phyloP scores from a whole-genome alignment of 2,329 filamentous ascomycete genomes.

The Trichoderma oligosporum region DNA sequence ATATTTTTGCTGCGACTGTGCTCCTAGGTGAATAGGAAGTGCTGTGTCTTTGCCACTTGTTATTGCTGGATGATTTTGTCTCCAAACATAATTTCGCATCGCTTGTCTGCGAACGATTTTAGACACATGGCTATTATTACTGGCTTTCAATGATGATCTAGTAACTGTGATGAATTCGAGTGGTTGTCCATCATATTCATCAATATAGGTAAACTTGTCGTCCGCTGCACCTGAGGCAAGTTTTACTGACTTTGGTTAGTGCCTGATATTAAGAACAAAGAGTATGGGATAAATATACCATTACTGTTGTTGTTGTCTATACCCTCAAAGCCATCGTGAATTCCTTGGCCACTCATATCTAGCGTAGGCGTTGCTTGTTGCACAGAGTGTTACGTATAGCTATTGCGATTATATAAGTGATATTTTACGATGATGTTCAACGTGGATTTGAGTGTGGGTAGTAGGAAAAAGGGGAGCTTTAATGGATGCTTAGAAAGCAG shows the following conservation, averaged over 20 bases:
- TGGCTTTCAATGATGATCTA: not conserved
- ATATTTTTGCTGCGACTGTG: not conserved
- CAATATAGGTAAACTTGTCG: not conserved
- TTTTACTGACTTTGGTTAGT: not conserved
- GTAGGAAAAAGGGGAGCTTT: no score
- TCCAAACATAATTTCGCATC: constrained; percentile 9
- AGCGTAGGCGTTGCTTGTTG: no score
- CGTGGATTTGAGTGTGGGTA: no score
- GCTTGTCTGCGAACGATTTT: constrained; percentile 1
- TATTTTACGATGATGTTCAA: no score
- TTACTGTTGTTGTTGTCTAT: constrained; percentile 5
- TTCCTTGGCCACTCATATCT: constrained; percentile 4
- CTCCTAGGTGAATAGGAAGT: not conserved
- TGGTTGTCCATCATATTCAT: constrained; percentile 10
- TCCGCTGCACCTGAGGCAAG: not conserved
- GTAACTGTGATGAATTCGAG: constrained; percentile 7
- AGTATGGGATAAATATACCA: not conserved
- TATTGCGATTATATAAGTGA: no score
- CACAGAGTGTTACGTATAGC: no score
- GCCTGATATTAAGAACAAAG: not conserved
- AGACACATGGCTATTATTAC: not conserved
- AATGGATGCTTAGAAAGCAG: no score
- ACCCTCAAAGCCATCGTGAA: not conserved
- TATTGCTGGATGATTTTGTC: not conserved
- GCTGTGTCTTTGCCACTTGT: not conserved